Conservation (phyloP, 805 yeast species). For the Komagataella pseudopastoris region DNA sequence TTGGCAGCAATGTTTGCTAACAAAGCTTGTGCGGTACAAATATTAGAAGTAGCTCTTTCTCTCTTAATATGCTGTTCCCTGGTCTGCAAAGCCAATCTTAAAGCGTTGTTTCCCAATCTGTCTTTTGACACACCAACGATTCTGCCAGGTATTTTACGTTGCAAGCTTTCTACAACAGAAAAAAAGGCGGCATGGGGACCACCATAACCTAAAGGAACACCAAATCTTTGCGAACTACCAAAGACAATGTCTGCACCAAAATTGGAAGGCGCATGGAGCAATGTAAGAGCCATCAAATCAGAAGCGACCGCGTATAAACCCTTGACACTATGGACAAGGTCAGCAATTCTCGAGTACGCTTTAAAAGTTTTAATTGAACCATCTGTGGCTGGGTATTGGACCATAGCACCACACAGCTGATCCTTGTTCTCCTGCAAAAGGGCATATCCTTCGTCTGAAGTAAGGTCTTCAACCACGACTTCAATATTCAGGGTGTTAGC, state of each 20-base stretch:
- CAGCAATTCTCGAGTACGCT: slow-evolving; percentile 42
- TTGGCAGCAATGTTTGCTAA: slow-evolving; percentile 91
- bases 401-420: slow-evolving; percentile 62
- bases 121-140: slow-evolving; percentile 89
- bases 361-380: slow-evolving; percentile 46
- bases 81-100: slow-evolving; percentile 89
- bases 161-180: slow-evolving; percentile 67
- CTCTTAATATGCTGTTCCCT: slow-evolving; percentile 97
- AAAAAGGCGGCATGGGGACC: slow-evolving; percentile 99
- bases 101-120: slow-evolving; percentile 79
- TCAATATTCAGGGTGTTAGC: slow-evolving; percentile 64
- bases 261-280: slow-evolving; percentile 70
- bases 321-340: slow-evolving; percentile 53
- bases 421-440: slow-evolving; percentile 20
- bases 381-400: slow-evolving; percentile 84
- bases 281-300: slow-evolving; percentile 79
- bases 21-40: slow-evolving; percentile 96
- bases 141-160: slow-evolving; percentile 94
- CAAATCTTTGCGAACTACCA: slow-evolving; percentile 91
- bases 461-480: slow-evolving; percentile 40
- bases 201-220: slow-evolving; percentile 96
- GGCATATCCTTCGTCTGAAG: slow-evolving; percentile 23
- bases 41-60: slow-evolving; percentile 95
- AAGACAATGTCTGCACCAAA: slow-evolving; percentile 89
- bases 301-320: slow-evolving; percentile 81